Evolutionary conservation across 257 asterid species (phyloP).

Genomic region (Eustoma russellianum): DNA sequence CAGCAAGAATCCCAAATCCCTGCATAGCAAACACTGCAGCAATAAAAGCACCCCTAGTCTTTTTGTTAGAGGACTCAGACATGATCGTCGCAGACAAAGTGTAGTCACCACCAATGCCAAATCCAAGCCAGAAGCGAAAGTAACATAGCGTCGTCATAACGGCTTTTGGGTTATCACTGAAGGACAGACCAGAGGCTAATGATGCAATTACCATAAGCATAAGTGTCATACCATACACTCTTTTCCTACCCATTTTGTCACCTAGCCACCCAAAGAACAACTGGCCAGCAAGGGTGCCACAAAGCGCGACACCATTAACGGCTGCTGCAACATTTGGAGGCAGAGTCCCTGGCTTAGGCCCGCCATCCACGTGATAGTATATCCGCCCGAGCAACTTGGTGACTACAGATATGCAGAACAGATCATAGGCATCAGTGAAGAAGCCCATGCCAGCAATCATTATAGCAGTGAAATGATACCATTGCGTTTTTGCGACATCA

Average conservation of each 20-base stretch:
- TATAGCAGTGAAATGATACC: conserved; percentile 57
- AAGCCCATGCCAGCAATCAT: conserved; percentile 64
- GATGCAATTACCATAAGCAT: conserved; percentile 48
- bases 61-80: conserved; percentile 61
- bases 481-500: conserved; percentile 51
- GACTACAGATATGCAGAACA: conserved; percentile 40
- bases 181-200: conserved; percentile 49
- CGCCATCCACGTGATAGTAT: conserved; percentile 28
- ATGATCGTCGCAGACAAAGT: conserved; percentile 70
- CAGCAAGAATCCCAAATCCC: conserved; percentile 49
- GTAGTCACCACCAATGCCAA: conserved; percentile 73
- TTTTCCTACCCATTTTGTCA: conserved; percentile 59
- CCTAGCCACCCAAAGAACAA: conserved; percentile 78
- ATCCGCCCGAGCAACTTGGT: conserved; percentile 42
- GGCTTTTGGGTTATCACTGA: conserved; percentile 30
- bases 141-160: conserved; percentile 61
- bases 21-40: conserved; percentile 76
- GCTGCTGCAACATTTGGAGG: conserved; percentile 39
- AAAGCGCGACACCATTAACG: conserved; percentile 56
- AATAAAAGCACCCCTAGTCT: conserved; percentile 57
- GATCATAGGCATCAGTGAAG: conserved; percentile 62
- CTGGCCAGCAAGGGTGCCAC: conserved; percentile 54
- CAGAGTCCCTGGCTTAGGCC: conserved; percentile 32
- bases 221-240: conserved; percentile 54
- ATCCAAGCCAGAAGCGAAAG: conserved; percentile 65